phyloP scores from a whole-genome alignment of 768 basidiomycete species.

The Cystobasidium onofrii region DNA sequence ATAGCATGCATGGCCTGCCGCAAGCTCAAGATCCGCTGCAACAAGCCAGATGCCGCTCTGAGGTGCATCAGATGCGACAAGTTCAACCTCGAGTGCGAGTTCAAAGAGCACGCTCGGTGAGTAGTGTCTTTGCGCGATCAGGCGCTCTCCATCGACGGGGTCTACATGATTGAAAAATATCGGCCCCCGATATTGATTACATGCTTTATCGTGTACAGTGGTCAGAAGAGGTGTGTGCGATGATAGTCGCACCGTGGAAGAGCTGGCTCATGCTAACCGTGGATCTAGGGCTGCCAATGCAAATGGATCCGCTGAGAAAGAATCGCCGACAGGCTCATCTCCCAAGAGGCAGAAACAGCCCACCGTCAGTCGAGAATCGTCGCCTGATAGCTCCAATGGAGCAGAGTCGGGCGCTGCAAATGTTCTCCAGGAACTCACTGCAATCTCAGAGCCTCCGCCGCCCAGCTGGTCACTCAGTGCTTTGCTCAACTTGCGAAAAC shows the following conservation, averaged over 20 bases:
- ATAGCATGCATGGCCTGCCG: conserved; percentile 8
- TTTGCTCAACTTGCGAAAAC: neutral
- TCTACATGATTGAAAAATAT: neutral
- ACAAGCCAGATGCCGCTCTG: neutral
- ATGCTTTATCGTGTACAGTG: neutral
- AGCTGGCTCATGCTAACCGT: neutral
- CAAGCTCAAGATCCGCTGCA: conserved; percentile 8
- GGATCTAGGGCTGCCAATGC: neutral
- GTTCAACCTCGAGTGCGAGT: conserved; percentile 1
- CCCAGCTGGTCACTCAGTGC: conserved; percentile 11
- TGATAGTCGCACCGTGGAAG: neutral
- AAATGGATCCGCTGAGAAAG: neutral
- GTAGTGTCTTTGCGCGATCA: neutral
- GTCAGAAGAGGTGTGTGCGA: conserved; percentile 5
- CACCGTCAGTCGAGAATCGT: neutral
- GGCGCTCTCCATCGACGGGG: neutral
- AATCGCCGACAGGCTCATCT: neutral
- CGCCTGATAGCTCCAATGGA: conserved; percentile 1
- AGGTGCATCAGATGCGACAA: conserved; percentile 3
- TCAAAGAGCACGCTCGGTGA: conserved; percentile 16
- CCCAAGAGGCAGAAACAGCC: neutral
- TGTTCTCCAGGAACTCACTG: conserved; percentile 5
- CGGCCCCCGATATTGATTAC: neutral
- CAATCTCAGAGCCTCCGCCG: conserved; percentile 17
- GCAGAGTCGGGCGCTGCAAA: neutral